Conservation (phyloP, 805 yeast genomes). For the Yamadazyma paraphyllophila region DNA sequence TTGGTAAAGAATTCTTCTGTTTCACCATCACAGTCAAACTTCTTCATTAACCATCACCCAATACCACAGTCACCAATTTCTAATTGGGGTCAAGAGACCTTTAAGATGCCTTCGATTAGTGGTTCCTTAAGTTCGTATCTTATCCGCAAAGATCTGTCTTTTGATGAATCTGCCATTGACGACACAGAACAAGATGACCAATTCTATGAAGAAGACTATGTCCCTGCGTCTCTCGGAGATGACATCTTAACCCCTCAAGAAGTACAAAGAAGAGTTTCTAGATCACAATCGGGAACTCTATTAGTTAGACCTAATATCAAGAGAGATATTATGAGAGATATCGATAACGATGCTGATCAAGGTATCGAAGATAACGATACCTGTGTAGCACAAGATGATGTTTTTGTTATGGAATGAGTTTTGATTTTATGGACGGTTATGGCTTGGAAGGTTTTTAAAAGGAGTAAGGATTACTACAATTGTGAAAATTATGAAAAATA, state of each 20-base stretch:
- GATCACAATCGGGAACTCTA: conserved; percentile 48
- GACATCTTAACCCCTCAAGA: conserved; percentile 77
- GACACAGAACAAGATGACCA: conserved; percentile 30
- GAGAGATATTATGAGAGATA: neutral
- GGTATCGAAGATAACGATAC: neutral
- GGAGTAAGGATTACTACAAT: neutral
- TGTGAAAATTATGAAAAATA: neutral
- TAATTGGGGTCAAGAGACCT: neutral
- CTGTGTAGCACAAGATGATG: conserved; percentile 23
- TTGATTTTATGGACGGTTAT: neutral
- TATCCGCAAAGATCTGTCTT: conserved; percentile 4
- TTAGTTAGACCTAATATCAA: conserved; percentile 30
- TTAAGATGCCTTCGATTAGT: conserved; percentile 11
- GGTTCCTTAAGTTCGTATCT: conserved; percentile 16
- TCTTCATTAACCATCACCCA: conserved; percentile 9
- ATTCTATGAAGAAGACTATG: conserved; percentile 67
- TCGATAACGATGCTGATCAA: conserved; percentile 3
- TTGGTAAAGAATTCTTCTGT: conserved; percentile 5
- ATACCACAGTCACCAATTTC: conserved; percentile 8
- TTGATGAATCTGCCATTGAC: conserved; percentile 10
- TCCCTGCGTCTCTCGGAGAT: conserved; percentile 80
- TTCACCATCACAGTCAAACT: conserved; percentile 11
- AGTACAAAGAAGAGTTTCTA: conserved; percentile 61
- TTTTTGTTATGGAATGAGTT: conserved; percentile 38
- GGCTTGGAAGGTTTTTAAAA: neutral